Evolutionary conservation across 176 grass and related monocot species (phyloP).

Genomic region (Phoenix dactylifera): DNA sequence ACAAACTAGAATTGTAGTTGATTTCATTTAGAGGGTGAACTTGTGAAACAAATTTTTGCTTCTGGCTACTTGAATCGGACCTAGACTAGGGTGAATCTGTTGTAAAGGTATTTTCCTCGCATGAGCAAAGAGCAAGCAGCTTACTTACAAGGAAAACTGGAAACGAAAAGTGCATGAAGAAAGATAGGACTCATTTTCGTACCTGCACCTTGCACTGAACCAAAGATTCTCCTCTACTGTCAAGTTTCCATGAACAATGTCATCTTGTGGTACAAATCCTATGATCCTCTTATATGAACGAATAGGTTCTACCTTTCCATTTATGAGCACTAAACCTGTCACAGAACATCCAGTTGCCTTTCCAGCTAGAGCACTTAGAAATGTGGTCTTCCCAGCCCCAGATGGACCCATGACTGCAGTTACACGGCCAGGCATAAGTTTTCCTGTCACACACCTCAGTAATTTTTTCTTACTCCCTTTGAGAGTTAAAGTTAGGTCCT

Average conservation of each 20-base stretch:
- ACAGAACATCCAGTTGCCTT: slow-evolving; percentile 69
- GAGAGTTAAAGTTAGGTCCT: slow-evolving; percentile 66
- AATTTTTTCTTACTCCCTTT: slow-evolving; percentile 88
- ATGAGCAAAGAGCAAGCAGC: no score
- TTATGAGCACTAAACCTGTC: slow-evolving; percentile 60
- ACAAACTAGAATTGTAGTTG: no score
- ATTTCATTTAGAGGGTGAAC: no score
- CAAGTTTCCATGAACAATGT: slow-evolving; percentile 93
- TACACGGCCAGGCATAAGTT: slow-evolving; percentile 73
- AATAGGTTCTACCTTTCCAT: slow-evolving; percentile 61
- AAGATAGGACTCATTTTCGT: slow-evolving; percentile 1
- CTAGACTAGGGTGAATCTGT: no score
- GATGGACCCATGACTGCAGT: slow-evolving; percentile 94
- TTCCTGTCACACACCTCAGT: slow-evolving; percentile 62
- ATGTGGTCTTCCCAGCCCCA: slow-evolving; percentile 84
- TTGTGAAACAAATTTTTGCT: no score
- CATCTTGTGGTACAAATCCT: slow-evolving; percentile 91
- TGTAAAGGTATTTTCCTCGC: no score
- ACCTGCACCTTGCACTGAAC: slow-evolving; percentile 94
- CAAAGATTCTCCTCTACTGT: slow-evolving; percentile 93
- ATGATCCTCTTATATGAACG: slow-evolving; percentile 94
- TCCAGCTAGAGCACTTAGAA: slow-evolving; percentile 74
- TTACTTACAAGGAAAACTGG: no score
- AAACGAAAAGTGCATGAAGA: no score
- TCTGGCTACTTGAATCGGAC: no score